A percentile compares a stretch with the other conserved stretches of the same genome.
These are phyloP conservation scores for Termitomyces sp. DNA, from an alignment of 768 basidiomycete genomes.

Conservation along the genomic window DNA sequence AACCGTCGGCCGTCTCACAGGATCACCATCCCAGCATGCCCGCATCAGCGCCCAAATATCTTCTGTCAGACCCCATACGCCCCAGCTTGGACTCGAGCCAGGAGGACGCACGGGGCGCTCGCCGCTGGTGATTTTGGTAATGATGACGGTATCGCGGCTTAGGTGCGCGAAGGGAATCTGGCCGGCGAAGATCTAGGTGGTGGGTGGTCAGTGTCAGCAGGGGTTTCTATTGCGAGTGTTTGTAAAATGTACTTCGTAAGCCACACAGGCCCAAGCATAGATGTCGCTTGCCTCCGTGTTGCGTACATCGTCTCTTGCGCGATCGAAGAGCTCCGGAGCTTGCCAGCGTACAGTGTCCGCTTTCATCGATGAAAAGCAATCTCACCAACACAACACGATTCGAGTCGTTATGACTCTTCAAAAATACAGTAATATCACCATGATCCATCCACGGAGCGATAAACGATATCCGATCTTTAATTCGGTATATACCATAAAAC, in stretches of 20 bases:
- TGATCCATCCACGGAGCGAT: constrained; percentile 2
- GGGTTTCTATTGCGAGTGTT: no score
- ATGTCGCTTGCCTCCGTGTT: constrained; percentile 1
- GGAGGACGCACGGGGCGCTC: neutral
- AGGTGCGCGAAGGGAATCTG: constrained; percentile 1
- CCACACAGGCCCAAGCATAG: constrained; percentile 5
- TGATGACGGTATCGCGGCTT: neutral
- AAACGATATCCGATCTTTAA: neutral
- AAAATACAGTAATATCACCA: neutral
- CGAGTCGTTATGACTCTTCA: neutral
- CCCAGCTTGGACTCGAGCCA: neutral
- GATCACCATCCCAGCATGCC: neutral
- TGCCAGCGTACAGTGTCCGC: constrained; percentile 1
- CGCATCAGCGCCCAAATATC: neutral
- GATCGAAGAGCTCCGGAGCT: constrained; percentile 2
- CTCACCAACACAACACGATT: constrained; percentile 3
- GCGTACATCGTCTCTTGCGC: neutral
- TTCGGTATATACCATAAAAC: constrained; percentile 3
- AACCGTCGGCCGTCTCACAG: neutral
- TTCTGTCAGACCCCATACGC: constrained; percentile 8
- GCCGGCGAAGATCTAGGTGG: constrained; percentile 1
- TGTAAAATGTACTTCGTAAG: neutral
- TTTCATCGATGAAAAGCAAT: neutral
- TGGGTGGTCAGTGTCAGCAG: neutral
- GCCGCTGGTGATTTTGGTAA: neutral